These are phyloP conservation scores for Laguncularia racemosa DNA, from an alignment of 345 rosid species.

Conservation along the genomic window DNA sequence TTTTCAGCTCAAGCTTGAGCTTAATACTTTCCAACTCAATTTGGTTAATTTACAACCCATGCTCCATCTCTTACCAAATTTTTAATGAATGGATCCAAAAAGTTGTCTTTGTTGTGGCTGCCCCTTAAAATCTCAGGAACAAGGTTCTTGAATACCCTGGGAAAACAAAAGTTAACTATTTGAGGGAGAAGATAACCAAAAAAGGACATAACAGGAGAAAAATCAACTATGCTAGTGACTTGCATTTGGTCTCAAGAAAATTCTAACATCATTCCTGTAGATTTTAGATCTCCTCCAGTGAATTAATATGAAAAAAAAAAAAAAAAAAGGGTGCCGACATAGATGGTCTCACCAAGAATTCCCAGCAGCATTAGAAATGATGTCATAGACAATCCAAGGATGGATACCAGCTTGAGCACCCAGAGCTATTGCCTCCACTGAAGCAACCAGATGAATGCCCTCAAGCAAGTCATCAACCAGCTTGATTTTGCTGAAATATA, in stretches of 20 bases:
- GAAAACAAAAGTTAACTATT: slow-evolving; percentile 6
- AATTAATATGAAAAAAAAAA: background rate
- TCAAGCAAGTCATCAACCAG: slow-evolving; percentile 76
- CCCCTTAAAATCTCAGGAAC: slow-evolving; percentile 55
- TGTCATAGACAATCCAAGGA: slow-evolving; percentile 93
- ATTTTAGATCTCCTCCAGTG: background rate
- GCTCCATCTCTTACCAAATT: slow-evolving; percentile 42
- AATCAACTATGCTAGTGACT: background rate
- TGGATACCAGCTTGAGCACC: slow-evolving; percentile 64
- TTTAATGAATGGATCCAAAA: slow-evolving; percentile 44
- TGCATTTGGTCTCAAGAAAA: background rate
- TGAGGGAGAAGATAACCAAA: no score
- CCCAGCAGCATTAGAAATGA: slow-evolving; percentile 97
- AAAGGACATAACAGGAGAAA: background rate
- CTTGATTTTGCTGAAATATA: slow-evolving; percentile 54
- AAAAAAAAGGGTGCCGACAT: background rate
- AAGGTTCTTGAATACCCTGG: slow-evolving; percentile 78
- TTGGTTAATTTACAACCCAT: background rate
- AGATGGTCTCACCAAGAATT: slow-evolving; percentile 69
- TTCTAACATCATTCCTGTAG: no score
- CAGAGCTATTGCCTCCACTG: slow-evolving; percentile 83
- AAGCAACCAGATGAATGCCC: slow-evolving; percentile 84
- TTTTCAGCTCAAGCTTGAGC: no score
- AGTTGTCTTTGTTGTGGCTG: slow-evolving; percentile 27
- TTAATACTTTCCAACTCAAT: background rate